Base-by-base conservation (phyloP, 768 basidiomycete genomes). In the Pleurotus tuoliensis region DNA sequence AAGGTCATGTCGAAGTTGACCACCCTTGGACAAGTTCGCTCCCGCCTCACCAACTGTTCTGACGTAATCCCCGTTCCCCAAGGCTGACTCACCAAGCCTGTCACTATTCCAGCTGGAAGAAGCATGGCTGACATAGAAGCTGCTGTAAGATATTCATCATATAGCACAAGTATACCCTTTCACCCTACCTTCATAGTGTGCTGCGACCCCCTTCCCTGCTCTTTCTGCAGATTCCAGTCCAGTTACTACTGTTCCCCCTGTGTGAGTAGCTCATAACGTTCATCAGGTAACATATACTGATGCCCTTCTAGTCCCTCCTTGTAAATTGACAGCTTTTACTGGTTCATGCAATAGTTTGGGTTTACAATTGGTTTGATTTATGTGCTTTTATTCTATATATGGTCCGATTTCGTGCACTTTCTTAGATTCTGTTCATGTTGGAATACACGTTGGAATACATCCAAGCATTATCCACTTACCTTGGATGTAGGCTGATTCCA, bases 1-100 rank as follows among this genome's bases (percentile, higher is more conserved):
- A 59, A 63, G n/a, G 68, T 64, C 25, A 71, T 73, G 69, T 45
- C 61, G 12, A 71, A 71, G 59, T 46, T 73, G 52, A 60, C 67
- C 18, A 59, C 64, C 8, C 56, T 69, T n/a, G 71, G 71, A 15
- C 69, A 72, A 38, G 54, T 54, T 30, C 58, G 58, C 11, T 4
- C 22, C 9, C 15, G 51, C 11, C 54, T 72, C 40, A 59, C 57
- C 7, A 68, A 72, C 45, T 72, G 71, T 58, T 68, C 70, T 13
- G 63, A 66, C 20, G 61, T 65, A n/a, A 65, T 65, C 51, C 64
- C 62, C 6, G 40, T 61, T 18, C 63, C 64, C 3, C 34, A 30
- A 9, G 15, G 55, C 13, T 38, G 58, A 13, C 51, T 60, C 27
- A 46, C 41, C 25, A 63, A 58, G 53, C 56, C 58, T 6, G 24